Base-by-base conservation (phyloP, 2,329 filamentous ascomycete species). In the Beauveria sp. region DNA sequence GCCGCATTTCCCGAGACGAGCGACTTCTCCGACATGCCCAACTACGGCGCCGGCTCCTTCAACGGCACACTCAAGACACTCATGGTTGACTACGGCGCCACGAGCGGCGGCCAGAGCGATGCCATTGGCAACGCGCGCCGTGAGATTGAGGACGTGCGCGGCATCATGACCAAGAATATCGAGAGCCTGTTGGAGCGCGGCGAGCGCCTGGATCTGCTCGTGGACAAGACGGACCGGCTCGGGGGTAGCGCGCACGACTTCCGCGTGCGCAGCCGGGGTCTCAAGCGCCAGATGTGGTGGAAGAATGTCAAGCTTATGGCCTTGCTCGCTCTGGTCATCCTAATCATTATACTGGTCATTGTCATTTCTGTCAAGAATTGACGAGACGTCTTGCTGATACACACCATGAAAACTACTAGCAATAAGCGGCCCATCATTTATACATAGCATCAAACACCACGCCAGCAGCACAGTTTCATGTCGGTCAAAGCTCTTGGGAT, bases 201-300 rank as follows among this genome's bases (percentile, higher is more conserved):
- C 43, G 95, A 99, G 82, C 82, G 93, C 66, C 93, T 99, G 71
- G 92, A 97, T 76, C 75, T 97, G 67, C 78, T 99, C 51, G 93
- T 99, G 24, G 93, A 98, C 74, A 97, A 99, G 85, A 99, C 96
- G 54, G 93, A 97, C 73, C 82, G 92, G 49, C 76, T 99, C 45
- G 95, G 93, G 16, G 91, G 90, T 31, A 95, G 87, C 73, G 92
- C 95, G 59, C 82, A 88, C 68, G 95, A 99, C 73, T 99, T 99
- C 72, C 81, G 95, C 58, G 88, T 98, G 20, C 83, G 93, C 67
- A 96, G 90, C 73, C 81, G 92, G 28, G 92, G 91, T 1, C 75
- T 99, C 68, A 90, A 95, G 78, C 84, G 96, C 71, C 84, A 88
- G 76, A 98, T 99, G 95, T 99, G 95, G 95, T 98, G 93, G 93